Percentiles rank a stretch among this genome's conserved stretches.
These are phyloP conservation scores for Allium fistulosum DNA, from an alignment of 106 monocot genomes.

Conservation along the genomic window DNA sequence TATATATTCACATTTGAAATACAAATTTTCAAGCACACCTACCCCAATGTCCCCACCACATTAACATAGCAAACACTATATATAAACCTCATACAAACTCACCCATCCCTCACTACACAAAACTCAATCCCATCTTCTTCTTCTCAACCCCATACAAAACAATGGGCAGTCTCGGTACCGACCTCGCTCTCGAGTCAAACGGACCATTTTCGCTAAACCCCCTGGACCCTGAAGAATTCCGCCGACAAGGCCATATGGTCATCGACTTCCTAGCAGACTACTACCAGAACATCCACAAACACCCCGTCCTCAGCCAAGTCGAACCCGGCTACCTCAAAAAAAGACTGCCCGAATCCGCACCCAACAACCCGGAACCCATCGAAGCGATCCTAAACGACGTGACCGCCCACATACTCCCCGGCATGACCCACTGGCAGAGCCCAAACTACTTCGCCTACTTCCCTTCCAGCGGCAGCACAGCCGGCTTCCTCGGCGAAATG, in stretches of 20 bases:
- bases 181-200: neutral
- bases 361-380: slow-evolving; percentile 11
- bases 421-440: slow-evolving; percentile 19
- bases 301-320: slow-evolving; percentile 32
- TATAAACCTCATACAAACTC: no score
- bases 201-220: neutral
- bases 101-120: no score
- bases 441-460: slow-evolving; percentile 21
- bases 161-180: slow-evolving; percentile 6
- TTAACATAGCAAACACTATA: no score
- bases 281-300: slow-evolving; percentile 23
- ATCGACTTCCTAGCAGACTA: slow-evolving; percentile 51
- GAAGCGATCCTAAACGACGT: slow-evolving; percentile 9
- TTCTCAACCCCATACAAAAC: no score
- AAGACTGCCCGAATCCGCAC: slow-evolving; percentile 12
- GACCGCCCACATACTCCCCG: slow-evolving; percentile 7
- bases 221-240: slow-evolving; percentile 14
- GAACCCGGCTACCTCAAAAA: slow-evolving; percentile 11
- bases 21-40: no score
- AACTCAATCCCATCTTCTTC: no score
- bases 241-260: slow-evolving; percentile 10
- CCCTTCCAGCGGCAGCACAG: slow-evolving; percentile 17
- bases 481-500: slow-evolving; percentile 20
- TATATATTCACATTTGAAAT: no score
- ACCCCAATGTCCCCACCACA: no score